Conservation (phyloP, 495 filamentous ascomycete species). For the Aspergillus baeticus region DNA sequence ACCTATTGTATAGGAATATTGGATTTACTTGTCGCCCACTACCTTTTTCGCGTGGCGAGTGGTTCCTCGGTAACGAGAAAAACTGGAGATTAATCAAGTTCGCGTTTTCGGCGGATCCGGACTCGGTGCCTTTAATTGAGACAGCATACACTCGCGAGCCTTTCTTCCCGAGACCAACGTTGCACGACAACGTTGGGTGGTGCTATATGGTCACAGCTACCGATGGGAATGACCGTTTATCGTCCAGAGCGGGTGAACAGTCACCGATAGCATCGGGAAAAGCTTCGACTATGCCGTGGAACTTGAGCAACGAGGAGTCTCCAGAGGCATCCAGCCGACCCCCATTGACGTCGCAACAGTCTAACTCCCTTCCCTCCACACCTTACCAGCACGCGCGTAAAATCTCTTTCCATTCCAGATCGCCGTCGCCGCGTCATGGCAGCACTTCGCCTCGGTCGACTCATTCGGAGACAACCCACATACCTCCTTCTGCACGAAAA, state of each 20-base stretch:
- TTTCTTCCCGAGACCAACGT: slow-evolving; percentile 24
- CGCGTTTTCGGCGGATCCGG: slow-evolving; percentile 10
- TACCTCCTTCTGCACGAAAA: slow-evolving; percentile 63
- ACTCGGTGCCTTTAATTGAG: not conserved
- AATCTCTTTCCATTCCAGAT: slow-evolving; percentile 78
- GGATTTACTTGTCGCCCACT: not conserved
- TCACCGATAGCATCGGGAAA: slow-evolving; percentile 44
- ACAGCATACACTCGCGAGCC: not conserved
- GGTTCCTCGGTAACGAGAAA: slow-evolving; percentile 3
- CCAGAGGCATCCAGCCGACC: slow-evolving; percentile 39
- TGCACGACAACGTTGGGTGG: slow-evolving; percentile 28
- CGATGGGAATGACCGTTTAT: slow-evolving; percentile 45
- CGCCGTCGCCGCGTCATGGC: slow-evolving; percentile 77
- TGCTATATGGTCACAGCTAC: slow-evolving; percentile 46
- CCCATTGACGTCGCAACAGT: slow-evolving; percentile 61
- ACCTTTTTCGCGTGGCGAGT: slow-evolving; percentile 7
- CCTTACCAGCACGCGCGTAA: slow-evolving; percentile 86
- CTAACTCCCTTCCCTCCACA: slow-evolving; percentile 90
- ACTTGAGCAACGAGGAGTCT: slow-evolving; percentile 35
- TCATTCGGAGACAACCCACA: slow-evolving; percentile 80
- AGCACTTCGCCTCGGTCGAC: slow-evolving; percentile 88
- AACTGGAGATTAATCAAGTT: slow-evolving; percentile 6
- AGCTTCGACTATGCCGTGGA: slow-evolving; percentile 44
- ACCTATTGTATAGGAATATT: slow-evolving; percentile 6
- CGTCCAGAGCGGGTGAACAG: slow-evolving; percentile 39